A percentile compares a stretch with the other conserved stretches of the same genome.
Evolutionary conservation across 108 stramenopile genomes (phyloP).

Genomic region (Pseudonitzschia pungens): DNA sequence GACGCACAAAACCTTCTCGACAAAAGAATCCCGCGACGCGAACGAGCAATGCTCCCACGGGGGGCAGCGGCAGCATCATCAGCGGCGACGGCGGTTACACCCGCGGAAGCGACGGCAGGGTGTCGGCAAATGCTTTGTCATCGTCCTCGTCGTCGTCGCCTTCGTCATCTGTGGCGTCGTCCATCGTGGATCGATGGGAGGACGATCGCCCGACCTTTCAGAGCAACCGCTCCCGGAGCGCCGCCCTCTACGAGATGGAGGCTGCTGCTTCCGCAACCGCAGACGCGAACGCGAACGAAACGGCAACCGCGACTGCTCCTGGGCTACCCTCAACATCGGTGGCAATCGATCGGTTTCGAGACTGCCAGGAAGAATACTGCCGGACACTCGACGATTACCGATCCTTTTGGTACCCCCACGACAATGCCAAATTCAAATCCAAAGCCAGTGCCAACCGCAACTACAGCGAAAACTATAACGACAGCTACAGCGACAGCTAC

Average conservation of each 20-base stretch:
- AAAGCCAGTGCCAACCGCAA: no score
- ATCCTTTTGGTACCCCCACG: constrained; percentile 5
- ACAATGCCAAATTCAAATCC: no score
- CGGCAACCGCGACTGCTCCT: not conserved
- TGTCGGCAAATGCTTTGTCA: not conserved
- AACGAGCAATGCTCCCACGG: no score
- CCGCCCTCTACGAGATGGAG: not conserved
- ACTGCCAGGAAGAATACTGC: constrained; percentile 6
- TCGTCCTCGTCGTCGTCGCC: not conserved
- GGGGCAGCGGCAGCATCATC: no score
- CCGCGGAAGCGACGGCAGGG: not conserved
- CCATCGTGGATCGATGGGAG: not conserved
- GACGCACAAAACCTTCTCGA: no score
- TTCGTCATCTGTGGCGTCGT: constrained; percentile 4
- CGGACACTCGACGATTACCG: constrained; percentile 2
- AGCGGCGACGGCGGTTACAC: not conserved
- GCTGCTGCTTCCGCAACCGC: no score
- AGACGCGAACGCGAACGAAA: no score
- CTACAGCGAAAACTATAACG: no score
- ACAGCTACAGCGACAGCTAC: no score
- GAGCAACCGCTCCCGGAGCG: not conserved
- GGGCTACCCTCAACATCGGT: not conserved
- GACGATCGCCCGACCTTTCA: not conserved
- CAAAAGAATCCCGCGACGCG: no score
- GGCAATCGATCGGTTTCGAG: not conserved